A percentile compares a stretch with the other conserved stretches of the same genome.
Evolutionary conservation across 495 filamentous ascomycete genomes (phyloP).

Genomic region (Daldinia childiae): DNA sequence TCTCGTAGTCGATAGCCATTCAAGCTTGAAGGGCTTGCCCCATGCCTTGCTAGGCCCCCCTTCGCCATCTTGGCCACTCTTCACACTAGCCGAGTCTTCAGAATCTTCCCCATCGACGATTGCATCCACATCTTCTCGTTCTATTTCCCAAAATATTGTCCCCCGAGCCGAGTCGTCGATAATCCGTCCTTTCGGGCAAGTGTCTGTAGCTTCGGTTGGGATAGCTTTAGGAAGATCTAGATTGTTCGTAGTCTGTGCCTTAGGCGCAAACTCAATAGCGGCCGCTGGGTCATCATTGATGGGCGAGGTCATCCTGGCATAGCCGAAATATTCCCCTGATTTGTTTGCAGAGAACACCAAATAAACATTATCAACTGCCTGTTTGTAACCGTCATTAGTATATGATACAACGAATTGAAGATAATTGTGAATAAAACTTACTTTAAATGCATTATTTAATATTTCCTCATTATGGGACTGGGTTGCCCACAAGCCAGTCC

Average conservation of each 20-base stretch:
- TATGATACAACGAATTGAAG: background rate
- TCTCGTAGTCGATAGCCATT: conserved; percentile 88
- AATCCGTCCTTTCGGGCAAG: conserved; percentile 84
- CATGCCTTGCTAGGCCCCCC: conserved; percentile 68
- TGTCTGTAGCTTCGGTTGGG: conserved; percentile 79
- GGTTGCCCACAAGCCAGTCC: conserved; percentile 91
- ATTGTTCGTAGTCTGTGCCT: conserved; percentile 65
- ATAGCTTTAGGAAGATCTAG: conserved; percentile 76
- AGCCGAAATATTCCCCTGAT: conserved; percentile 97
- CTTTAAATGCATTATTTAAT: conserved; percentile 86
- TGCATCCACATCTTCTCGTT: conserved; percentile 59
- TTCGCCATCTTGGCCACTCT: conserved; percentile 51
- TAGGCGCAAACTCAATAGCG: conserved; percentile 70
- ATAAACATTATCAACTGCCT: conserved; percentile 89
- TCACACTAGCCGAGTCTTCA: conserved; percentile 51
- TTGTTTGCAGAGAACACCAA: conserved; percentile 98
- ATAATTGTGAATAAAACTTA: conserved; percentile 52
- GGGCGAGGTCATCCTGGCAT: conserved; percentile 88
- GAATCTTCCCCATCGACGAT: conserved; percentile 52
- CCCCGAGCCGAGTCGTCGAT: conserved; percentile 93
- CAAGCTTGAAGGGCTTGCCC: conserved; percentile 91
- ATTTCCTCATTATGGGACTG: conserved; percentile 89
- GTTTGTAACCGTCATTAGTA: conserved; percentile 29
- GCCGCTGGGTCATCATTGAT: conserved; percentile 80
- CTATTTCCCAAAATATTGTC: conserved; percentile 97